Evolutionary conservation across 2,329 filamentous ascomycete genomes (phyloP), one percentile per base, ranked within the genome.

Genomic region (Ramichloridium luteum): DNA sequence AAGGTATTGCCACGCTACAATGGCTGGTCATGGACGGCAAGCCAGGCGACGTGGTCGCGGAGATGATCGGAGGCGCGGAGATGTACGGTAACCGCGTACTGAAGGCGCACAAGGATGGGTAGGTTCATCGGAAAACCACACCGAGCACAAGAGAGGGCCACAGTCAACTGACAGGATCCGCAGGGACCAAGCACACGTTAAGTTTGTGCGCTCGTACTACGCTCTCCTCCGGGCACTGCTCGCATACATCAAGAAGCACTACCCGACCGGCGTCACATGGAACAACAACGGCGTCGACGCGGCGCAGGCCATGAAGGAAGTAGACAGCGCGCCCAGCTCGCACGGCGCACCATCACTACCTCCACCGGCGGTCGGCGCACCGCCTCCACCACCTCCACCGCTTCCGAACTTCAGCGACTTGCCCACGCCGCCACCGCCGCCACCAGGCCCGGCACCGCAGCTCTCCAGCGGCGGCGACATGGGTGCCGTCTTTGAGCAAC

Each of bases 51-150:
- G 82, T 86, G 49, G 80, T 96, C 28, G 77, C 77, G 28, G 86
- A 93, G 46, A 78, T 78, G 37, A 67, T 93, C 13, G 77, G 78
- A 16, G 79, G 84, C 30, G 83, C 86, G 25, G 80, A 96, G 55
- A 93, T 93, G 63, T 94, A 83, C 49, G 90, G 90, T 18, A 96
- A 98, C 64, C 76, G 86, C 47, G 82, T 98, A 22, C 64, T 96
- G 46, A 93, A 85, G 61, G 80, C 92, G 48, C 77, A 80, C 58
- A 94, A 92, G 61, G 86, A 81, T 41, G 79, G 74, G 76, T 80
- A 55, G 46, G 70, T 46, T 23, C 20, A 23, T 23, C 8, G 20
- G 20, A 8, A n/a, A n/a, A n/a, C n/a, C n/a, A n/a, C n/a, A n/a
- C 13, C 9, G 5, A 13, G n/a, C 9, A 14, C 11, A 10, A 18